Evolutionary conservation across 345 rosid genomes (phyloP), one percentile per base, ranked within the genome.

Genomic region (Raphanus sativus): DNA sequence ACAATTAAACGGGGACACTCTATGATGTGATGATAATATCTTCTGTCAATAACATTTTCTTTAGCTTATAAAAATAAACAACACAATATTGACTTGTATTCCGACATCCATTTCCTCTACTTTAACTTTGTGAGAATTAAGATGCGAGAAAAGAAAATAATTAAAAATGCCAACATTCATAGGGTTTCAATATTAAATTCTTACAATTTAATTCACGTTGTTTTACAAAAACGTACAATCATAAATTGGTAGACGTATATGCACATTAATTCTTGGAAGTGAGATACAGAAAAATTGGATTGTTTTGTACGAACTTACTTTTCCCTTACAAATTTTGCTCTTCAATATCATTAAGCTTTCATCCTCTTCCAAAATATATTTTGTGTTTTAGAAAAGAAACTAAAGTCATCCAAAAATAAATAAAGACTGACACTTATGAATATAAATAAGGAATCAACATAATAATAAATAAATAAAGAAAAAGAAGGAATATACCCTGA

Each of bases 11-110:
- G 74, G 74, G 81, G 81, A 36, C 77, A 62, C 65, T 72, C 77
- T 73, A 67, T 73, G 77, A 78, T 73, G 77, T 67, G 77, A 73
- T 78, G 7, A 66, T 50, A 73, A 72, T 78, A 78, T 78, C 77
- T 67, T 69, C 33, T 26, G 33, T 52, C 73, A 34, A 30, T 28
- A 5, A 26, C 70, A 67, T 67, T 59, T 78, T 78, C 77, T 17
- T 40, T 34, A 65, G 33, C 9, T 30, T 48, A 59, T 16, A 0
- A 6, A 15, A 28, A 17, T 8, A 26, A 7, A 32, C 21, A 66
- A 16, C 70, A 54, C 3, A 52, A 26, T 21, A 1, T 60, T 42
- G 30, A n/a, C n/a, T 67, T 8, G 48, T 61, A 10, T 10, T 40
- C 32, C 50, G n/a, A 11, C 55, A 50, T 17, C 45, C 45, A 52